phyloP scores from a whole-genome alignment of 2,329 filamentous ascomycete genomes.

The Cladosporium halotolerans region DNA sequence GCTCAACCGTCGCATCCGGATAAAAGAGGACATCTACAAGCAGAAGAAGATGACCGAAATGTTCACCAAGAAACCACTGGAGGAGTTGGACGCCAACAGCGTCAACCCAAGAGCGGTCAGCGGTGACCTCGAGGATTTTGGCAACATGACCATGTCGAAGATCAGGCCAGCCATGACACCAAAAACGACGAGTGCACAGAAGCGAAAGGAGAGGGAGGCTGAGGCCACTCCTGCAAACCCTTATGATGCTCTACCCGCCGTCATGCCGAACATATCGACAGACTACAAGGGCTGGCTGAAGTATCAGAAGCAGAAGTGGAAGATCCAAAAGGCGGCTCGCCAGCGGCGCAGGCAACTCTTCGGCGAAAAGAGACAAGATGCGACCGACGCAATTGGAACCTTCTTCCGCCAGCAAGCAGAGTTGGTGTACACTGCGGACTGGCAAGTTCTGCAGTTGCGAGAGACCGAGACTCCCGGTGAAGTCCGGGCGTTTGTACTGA shows the following conservation, averaged over 20 bases:
- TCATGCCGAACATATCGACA: conserved; percentile 77
- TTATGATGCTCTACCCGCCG: conserved; percentile 71
- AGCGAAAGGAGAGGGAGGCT: conserved; percentile 43
- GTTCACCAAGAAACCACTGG: conserved; percentile 67
- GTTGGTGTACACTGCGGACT: conserved; percentile 80
- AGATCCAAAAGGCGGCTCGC: conserved; percentile 87
- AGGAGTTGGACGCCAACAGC: conserved; percentile 61
- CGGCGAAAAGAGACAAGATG: conserved; percentile 66
- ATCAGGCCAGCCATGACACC: conserved; percentile 41
- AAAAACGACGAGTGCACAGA: conserved; percentile 34
- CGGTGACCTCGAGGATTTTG: conserved; percentile 47
- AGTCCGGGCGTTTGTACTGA: conserved; percentile 82
- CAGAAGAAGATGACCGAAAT: conserved; percentile 98
- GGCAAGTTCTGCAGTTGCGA: conserved; percentile 87
- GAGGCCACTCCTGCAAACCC: conserved; percentile 59
- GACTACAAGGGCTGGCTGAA: conserved; percentile 83
- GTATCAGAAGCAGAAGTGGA: conserved; percentile 99
- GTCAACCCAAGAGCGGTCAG: conserved; percentile 52
- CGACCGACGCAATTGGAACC: conserved; percentile 56
- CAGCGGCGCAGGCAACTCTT: conserved; percentile 83
- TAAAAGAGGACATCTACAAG: conserved; percentile 95
- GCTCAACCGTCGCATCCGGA: conserved; percentile 87
- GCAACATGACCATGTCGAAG: conserved; percentile 28
- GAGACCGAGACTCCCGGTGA: conserved; percentile 79
- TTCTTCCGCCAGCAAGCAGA: conserved; percentile 92